Conservation (phyloP, 2,329 filamentous ascomycete genomes). For the Coniochaeta pulveracea region DNA sequence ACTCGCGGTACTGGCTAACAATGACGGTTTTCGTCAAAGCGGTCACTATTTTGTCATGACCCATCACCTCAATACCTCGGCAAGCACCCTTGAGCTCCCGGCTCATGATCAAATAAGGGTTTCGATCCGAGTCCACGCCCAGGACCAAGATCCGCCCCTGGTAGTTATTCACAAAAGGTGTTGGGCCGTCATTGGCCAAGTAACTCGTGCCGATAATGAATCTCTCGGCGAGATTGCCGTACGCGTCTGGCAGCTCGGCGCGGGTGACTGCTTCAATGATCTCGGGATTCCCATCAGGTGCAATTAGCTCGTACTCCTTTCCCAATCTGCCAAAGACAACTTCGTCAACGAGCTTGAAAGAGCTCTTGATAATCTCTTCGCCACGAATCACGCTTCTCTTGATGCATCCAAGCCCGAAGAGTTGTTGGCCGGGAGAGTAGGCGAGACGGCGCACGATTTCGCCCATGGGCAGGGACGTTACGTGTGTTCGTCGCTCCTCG, state of each 20-base stretch:
- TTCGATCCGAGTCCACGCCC: conserved; percentile 65
- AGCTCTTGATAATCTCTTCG: conserved; percentile 65
- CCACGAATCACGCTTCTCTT: conserved; percentile 59
- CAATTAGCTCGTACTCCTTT: conserved; percentile 50
- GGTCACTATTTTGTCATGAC: conserved; percentile 70
- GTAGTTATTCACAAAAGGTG: conserved; percentile 22
- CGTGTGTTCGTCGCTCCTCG: conserved; percentile 75
- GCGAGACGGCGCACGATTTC: conserved; percentile 81
- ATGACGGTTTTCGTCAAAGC: conserved; percentile 81
- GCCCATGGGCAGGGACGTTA: conserved; percentile 65
- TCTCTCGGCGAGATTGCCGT: conserved; percentile 52
- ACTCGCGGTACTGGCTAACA: conserved; percentile 43
- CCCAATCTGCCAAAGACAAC: conserved; percentile 72
- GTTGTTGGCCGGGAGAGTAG: conserved; percentile 67
- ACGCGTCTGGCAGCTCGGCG: conserved; percentile 53
- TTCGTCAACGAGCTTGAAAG: conserved; percentile 86
- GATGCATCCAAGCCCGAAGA: conserved; percentile 82
- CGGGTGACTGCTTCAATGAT: conserved; percentile 77
- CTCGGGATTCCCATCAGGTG: conserved; percentile 40
- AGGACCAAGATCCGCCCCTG: conserved; percentile 75
- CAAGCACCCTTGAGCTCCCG: conserved; percentile 69
- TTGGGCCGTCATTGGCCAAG: conserved; percentile 46
- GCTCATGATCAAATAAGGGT: conserved; percentile 60
- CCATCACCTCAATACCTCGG: conserved; percentile 63
- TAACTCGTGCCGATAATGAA: conserved; percentile 90